These are phyloP conservation scores for Setaria viridis DNA, from an alignment of 202 grass and related monocot species.

Conservation along the genomic window DNA sequence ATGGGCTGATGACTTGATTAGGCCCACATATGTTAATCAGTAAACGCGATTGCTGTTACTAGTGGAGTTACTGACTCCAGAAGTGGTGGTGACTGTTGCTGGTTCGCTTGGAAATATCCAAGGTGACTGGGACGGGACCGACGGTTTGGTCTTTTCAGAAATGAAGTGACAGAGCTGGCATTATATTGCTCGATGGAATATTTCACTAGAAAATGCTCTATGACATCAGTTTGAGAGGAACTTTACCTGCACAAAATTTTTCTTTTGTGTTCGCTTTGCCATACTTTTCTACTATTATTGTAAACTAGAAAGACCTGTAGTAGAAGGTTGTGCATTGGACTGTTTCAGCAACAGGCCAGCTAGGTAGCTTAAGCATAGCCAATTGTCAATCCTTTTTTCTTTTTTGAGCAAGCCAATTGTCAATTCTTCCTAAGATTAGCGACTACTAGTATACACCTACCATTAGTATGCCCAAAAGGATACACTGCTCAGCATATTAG, in stretches of 20 bases:
- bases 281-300: background rate
- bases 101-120: background rate
- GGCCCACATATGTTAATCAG: background rate
- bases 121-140: too few relatives aligned
- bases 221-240: slow-evolving; percentile 2
- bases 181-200: background rate
- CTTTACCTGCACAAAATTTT: background rate
- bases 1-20: background rate
- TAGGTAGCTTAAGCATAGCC: background rate
- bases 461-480: too few relatives aligned
- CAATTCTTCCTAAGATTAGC: background rate
- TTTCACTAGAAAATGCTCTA: slow-evolving; percentile 9
- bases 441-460: too few relatives aligned
- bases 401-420: too few relatives aligned
- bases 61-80: background rate
- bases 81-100: background rate
- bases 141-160: too few relatives aligned
- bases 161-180: background rate
- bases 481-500: too few relatives aligned
- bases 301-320: background rate
- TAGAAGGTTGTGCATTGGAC: background rate
- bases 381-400: background rate
- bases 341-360: background rate
- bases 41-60: background rate
- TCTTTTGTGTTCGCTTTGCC: background rate